phyloP scores from a whole-genome alignment of 2,329 filamentous ascomycete species.

The Penicillium aurantiogriseum region DNA sequence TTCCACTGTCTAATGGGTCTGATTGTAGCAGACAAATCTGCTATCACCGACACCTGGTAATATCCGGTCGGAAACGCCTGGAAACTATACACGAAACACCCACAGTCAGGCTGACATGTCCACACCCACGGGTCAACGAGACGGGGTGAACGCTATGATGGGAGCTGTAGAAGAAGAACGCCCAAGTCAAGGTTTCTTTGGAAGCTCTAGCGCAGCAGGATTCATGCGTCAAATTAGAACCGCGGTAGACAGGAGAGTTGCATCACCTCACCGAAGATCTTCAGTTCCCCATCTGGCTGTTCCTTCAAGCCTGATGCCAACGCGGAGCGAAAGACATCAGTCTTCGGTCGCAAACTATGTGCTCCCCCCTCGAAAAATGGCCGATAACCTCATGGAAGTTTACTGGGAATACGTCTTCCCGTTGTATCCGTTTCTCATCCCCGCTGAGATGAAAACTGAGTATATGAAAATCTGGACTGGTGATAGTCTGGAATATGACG shows the following conservation, averaged over 20 bases:
- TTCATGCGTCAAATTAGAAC: conserved; percentile 50
- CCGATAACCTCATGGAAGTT: conserved; percentile 46
- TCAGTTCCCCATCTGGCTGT: conserved; percentile 17
- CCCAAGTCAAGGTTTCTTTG: conserved; percentile 46
- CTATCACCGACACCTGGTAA: conserved; percentile 4
- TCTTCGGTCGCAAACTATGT: conserved; percentile 35
- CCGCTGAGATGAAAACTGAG: conserved; percentile 35
- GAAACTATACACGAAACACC: neutral
- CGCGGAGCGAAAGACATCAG: conserved; percentile 12
- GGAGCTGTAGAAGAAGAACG: conserved; percentile 46
- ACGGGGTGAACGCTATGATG: conserved; percentile 49
- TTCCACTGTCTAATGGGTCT: neutral
- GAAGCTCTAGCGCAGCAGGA: conserved; percentile 49
- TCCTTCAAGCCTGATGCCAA: conserved; percentile 22
- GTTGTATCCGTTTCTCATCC: conserved; percentile 49
- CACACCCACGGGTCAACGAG: conserved; percentile 4
- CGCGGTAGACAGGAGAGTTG: conserved; percentile 39
- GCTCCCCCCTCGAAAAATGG: conserved; percentile 47
- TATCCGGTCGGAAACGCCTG: neutral
- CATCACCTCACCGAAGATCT: conserved; percentile 20
- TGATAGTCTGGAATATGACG: conserved; percentile 37
- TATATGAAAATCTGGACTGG: conserved; percentile 47
- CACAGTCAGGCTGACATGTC: neutral
- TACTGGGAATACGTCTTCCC: conserved; percentile 52
- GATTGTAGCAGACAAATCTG: neutral